Evolutionary conservation across 2,329 filamentous ascomycete genomes (phyloP).

Genomic region (Hyphodiscus sp.): DNA sequence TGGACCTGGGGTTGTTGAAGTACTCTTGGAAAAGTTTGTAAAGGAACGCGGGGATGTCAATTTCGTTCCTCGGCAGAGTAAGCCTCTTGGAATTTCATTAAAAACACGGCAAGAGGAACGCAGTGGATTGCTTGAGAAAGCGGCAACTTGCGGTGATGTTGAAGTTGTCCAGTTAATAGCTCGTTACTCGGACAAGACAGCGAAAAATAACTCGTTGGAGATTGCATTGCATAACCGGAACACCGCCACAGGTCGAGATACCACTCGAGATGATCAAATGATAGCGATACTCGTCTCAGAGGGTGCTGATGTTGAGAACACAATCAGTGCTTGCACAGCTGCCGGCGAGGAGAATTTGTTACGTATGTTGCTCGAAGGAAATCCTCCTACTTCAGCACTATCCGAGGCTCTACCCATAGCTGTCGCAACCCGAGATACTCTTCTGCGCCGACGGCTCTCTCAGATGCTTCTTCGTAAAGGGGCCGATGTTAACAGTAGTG

Average conservation of each 20-base stretch:
- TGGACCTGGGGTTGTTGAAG: constrained; percentile 14
- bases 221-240: constrained; percentile 8
- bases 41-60: constrained; percentile 10
- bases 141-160: constrained; percentile 6
- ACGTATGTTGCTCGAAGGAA: constrained; percentile 10
- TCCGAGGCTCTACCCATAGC: constrained; percentile 11
- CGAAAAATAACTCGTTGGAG: constrained; percentile 5
- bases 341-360: constrained; percentile 10
- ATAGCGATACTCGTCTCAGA: constrained; percentile 10
- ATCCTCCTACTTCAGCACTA: constrained; percentile 2
- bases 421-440: constrained; percentile 2
- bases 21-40: constrained; percentile 5
- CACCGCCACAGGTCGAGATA: neutral
- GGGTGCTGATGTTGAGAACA: constrained; percentile 10
- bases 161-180: constrained; percentile 11
- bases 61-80: constrained; percentile 4
- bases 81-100: constrained; percentile 2
- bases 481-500: constrained; percentile 9
- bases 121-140: constrained; percentile 10
- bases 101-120: constrained; percentile 8
- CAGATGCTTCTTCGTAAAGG: constrained; percentile 12
- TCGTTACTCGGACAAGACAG: constrained; percentile 3
- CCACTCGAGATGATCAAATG: constrained; percentile 9
- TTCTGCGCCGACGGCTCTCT: constrained; percentile 4
- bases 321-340: constrained; percentile 7